phyloP scores from a whole-genome alignment of 1,284 basidiomycete genomes.

The Fomitopsis schrenkii region DNA sequence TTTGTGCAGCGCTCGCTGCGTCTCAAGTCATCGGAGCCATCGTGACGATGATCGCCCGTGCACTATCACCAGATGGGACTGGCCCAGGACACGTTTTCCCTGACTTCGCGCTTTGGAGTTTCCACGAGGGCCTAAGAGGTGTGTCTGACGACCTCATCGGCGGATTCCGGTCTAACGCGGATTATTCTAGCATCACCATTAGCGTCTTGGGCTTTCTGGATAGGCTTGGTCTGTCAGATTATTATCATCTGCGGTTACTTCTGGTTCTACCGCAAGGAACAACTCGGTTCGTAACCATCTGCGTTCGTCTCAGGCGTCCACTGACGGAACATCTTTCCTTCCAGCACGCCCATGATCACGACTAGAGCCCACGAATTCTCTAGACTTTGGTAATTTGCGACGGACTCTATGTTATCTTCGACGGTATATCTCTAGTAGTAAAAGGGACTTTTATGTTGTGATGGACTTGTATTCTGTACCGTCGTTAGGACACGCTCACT shows the following conservation, averaged over 20 bases:
- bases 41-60: constrained; percentile 83
- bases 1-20: constrained; percentile 87
- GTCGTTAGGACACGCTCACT: constrained; percentile 25
- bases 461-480: constrained; percentile 27
- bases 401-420: constrained; percentile 26
- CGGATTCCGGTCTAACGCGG: background rate
- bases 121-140: constrained; percentile 61
- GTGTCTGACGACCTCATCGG: constrained; percentile 9
- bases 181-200: constrained; percentile 43
- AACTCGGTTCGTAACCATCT: constrained; percentile 52
- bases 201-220: constrained; percentile 82
- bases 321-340: constrained; percentile 1
- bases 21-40: constrained; percentile 80
- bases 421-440: constrained; percentile 21
- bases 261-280: constrained; percentile 91
- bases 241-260: constrained; percentile 89
- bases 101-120: constrained; percentile 87
- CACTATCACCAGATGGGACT: constrained; percentile 78
- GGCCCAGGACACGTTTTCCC: constrained; percentile 90
- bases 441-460: constrained; percentile 21
- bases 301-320: background rate
- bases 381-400: constrained; percentile 21
- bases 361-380: constrained; percentile 15
- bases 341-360: constrained; percentile 38
- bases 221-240: constrained; percentile 76